Evolutionary conservation across 2,329 filamentous ascomycete genomes (phyloP).

Genomic region (Sphaceloma murrayae): DNA sequence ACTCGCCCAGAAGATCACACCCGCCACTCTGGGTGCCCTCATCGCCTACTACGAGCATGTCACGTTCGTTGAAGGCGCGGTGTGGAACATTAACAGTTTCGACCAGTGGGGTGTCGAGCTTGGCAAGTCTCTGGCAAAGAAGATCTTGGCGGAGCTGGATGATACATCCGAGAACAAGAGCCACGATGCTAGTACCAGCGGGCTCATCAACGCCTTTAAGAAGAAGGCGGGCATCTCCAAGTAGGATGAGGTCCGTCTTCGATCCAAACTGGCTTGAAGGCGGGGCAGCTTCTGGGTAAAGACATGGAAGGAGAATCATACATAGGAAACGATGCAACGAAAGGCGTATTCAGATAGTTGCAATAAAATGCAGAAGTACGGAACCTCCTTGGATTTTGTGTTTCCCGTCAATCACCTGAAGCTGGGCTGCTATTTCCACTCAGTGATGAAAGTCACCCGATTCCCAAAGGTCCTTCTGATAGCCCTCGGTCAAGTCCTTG

Average conservation of each 20-base stretch:
- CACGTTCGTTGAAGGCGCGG: conserved; percentile 91
- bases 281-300: neutral
- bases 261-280: conserved; percentile 14
- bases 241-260: conserved; percentile 16
- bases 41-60: conserved; percentile 99
- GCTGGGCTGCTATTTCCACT: too few species aligned
- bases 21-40: conserved; percentile 81
- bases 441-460: conserved; percentile 20
- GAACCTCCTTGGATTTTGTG: too few species aligned
- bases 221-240: conserved; percentile 47
- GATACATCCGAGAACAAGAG: conserved; percentile 57
- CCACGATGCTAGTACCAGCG: conserved; percentile 82
- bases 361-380: too few species aligned
- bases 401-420: too few species aligned
- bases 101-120: conserved; percentile 99
- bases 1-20: conserved; percentile 85
- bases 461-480: conserved; percentile 75
- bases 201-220: conserved; percentile 89
- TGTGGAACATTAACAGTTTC: conserved; percentile 99
- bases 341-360: too few species aligned
- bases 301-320: neutral
- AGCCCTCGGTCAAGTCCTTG: conserved; percentile 70
- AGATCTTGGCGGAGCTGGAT: conserved; percentile 64
- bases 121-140: conserved; percentile 84
- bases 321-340: conserved; percentile 9